phyloP scores from a whole-genome alignment of 768 basidiomycete genomes.

The Mycena crocata region DNA sequence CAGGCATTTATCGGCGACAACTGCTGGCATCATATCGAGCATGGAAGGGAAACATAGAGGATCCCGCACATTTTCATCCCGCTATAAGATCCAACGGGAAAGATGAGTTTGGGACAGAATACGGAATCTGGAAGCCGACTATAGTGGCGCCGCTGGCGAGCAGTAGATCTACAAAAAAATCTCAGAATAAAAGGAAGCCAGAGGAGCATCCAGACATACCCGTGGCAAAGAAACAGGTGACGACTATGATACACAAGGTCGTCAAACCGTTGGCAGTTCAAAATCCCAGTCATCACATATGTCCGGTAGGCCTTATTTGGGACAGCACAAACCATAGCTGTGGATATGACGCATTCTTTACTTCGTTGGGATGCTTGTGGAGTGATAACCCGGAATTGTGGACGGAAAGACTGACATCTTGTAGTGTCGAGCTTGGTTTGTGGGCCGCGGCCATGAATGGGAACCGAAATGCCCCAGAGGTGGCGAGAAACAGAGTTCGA shows the following conservation, averaged over 20 bases:
- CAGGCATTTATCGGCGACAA: neutral
- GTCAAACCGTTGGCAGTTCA: neutral
- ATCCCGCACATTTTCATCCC: neutral
- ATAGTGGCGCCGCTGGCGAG: neutral
- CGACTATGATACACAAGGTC: too few relatives aligned
- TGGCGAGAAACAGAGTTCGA: neutral
- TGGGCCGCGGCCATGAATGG: neutral
- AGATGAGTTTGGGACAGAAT: neutral
- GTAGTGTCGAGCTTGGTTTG: neutral
- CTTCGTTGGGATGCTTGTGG: neutral
- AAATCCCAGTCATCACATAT: neutral
- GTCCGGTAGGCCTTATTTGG: neutral
- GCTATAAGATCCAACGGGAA: neutral
- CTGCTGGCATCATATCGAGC: neutral
- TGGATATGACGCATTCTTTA: neutral
- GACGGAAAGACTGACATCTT: neutral
- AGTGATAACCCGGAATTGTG: neutral
- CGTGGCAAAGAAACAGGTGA: neutral
- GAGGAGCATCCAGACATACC: neutral
- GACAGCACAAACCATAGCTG: slow-evolving; percentile 3
- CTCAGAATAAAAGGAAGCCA: neutral
- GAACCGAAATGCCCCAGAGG: neutral
- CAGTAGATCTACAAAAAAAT: neutral
- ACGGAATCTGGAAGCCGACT: neutral
- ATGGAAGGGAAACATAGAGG: neutral